Evolutionary conservation across 345 rosid species (phyloP).

Genomic region (Gossypium arboreum): DNA sequence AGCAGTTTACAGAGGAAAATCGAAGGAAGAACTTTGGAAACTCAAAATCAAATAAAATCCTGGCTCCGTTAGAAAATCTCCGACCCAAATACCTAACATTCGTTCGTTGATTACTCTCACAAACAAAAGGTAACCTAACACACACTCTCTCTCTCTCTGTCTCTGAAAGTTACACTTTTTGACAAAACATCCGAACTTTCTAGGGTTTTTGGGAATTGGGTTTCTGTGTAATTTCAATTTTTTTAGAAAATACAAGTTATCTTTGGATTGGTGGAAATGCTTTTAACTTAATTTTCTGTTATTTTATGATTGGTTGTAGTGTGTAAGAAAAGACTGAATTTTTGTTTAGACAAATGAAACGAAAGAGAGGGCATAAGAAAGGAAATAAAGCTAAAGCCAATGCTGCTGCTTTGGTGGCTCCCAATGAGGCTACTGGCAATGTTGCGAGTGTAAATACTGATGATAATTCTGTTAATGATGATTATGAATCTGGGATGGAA

Average conservation of each 20-base stretch:
- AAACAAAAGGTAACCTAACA: too few species aligned
- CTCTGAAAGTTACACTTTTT: too few species aligned
- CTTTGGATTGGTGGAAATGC: neutral
- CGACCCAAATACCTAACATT: too few species aligned
- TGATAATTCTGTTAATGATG: slow-evolving; percentile 42
- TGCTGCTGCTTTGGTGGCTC: neutral
- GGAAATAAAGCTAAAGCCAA: slow-evolving; percentile 42
- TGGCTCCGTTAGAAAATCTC: too few species aligned
- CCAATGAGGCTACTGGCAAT: slow-evolving; percentile 24
- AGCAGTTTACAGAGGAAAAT: too few species aligned
- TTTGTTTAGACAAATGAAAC: slow-evolving; percentile 45
- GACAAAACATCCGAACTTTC: neutral
- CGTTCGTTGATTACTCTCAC: too few species aligned
- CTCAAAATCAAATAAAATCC: neutral
- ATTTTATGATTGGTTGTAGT: slow-evolving; percentile 3
- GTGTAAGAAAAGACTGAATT: slow-evolving; percentile 1
- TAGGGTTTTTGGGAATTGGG: slow-evolving; percentile 5
- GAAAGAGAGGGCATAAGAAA: slow-evolving; percentile 67
- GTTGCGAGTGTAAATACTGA: slow-evolving; percentile 30
- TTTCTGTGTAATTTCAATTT: slow-evolving; percentile 5
- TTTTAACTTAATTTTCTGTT: neutral
- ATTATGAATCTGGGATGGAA: slow-evolving; percentile 55
- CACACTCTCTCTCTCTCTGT: too few species aligned
- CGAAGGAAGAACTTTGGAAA: neutral
- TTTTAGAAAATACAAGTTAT: neutral